Evolutionary conservation across 805 yeast species (phyloP).

Genomic region (Clavispora phyllophila): DNA sequence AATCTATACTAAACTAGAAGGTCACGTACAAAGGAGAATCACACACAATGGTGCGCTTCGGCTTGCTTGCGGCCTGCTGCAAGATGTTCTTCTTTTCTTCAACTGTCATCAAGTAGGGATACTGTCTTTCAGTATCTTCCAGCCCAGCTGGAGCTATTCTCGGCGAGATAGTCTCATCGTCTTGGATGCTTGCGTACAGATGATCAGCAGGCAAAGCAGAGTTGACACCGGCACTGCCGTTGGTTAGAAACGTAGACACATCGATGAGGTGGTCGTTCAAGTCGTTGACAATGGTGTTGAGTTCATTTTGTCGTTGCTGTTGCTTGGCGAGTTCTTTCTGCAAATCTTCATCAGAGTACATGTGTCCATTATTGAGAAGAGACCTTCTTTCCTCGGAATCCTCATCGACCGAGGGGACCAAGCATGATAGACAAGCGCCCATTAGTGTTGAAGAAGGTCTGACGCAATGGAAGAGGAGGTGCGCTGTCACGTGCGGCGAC

Average conservation of each 20-base stretch:
- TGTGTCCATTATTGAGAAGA: conserved; percentile 21
- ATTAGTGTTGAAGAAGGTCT: conserved; percentile 16
- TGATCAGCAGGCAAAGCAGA: conserved; percentile 1
- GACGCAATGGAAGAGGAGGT: neutral
- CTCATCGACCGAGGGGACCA: conserved; percentile 30
- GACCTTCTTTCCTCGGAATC: conserved; percentile 38
- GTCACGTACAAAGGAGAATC: conserved; percentile 9
- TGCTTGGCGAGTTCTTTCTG: conserved; percentile 36
- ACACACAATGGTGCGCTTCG: neutral
- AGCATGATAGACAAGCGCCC: conserved; percentile 49
- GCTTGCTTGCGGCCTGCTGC: conserved; percentile 3
- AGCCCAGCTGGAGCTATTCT: conserved; percentile 6
- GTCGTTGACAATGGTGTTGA: conserved; percentile 43
- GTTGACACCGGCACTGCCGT: conserved; percentile 3
- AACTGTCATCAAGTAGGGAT: conserved; percentile 20
- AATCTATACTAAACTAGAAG: conserved; percentile 3
- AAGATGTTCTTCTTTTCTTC: conserved; percentile 22
- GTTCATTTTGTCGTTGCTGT: conserved; percentile 43
- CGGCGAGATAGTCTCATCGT: conserved; percentile 2
- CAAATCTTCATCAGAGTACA: conserved; percentile 26
- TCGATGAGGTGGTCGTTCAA: conserved; percentile 31
- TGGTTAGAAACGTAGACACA: conserved; percentile 28
- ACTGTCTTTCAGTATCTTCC: conserved; percentile 14
- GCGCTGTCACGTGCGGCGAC: neutral
- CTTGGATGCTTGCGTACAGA: conserved; percentile 3